Evolutionary conservation across 2,329 filamentous ascomycete genomes (phyloP), one percentile per base, ranked within the genome.

Genomic region (Neonectria punicea): DNA sequence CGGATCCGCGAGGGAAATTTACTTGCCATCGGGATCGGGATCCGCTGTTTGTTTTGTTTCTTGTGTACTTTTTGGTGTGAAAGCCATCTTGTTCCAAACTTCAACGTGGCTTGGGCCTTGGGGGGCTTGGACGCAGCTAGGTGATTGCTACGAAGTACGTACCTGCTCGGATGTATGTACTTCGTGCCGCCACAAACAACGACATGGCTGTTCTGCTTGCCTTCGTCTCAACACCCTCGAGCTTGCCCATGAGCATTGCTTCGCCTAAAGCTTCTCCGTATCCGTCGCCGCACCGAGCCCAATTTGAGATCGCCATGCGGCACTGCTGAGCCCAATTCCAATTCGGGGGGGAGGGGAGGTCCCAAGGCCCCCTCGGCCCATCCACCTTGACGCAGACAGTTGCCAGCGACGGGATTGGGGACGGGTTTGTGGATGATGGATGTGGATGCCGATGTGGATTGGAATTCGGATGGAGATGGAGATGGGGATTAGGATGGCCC

Each of bases 221-320:
- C 47, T 51, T 34, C 54, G 54, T 47, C 55, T 49, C 54, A 43
- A 50, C 47, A 41, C 49, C 54, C 49, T 58, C 61, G 61, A 54
- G 34, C 43, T 58, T 58, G 55, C 55, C 36, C 30, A 54, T 36
- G 50, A 25, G 34, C 43, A 28, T 32, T 25, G 18, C 43, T 43
- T 58, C 44, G 22, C 41, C 39, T 67, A 65, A 65, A 68, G 69
- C 69, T 65, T 70, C 71, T 71, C 71, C 70, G 71, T 65, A 74
- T 64, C 53, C 39, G 61, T 54, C 53, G 49, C 51, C 51, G 49
- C 58, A 66, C 70, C 58, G 62, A 62, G 68, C 58, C 68, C 67
- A 69, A 69, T 73, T 72, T 61, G 68, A 67, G 66, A 67, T 59
- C 59, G 68, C 63, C 43, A 64, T 70, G 61, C 63, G 63, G 66